A percentile compares a stretch with the other conserved stretches of the same genome.
Evolutionary conservation across 1,284 basidiomycete species (phyloP).

Genomic region (Rhodotorula sp.): DNA sequence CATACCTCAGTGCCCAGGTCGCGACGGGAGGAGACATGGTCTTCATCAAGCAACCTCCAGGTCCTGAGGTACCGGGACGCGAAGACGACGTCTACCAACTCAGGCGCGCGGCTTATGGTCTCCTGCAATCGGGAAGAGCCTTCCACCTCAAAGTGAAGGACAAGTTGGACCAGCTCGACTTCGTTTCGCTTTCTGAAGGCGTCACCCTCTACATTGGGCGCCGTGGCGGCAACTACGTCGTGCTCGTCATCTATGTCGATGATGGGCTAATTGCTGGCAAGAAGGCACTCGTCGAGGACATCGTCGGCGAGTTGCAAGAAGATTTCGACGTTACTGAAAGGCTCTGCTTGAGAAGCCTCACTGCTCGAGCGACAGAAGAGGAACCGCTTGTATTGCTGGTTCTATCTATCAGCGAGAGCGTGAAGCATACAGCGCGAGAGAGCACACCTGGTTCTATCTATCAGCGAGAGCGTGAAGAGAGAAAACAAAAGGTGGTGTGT

Average conservation of each 20-base stretch:
- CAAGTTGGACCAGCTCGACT: too few relatives aligned
- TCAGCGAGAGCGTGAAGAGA: too few relatives aligned
- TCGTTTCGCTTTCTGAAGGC: too few relatives aligned
- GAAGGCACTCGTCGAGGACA: neutral
- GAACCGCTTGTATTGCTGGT: too few relatives aligned
- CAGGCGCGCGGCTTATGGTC: neutral
- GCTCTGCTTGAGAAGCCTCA: too few relatives aligned
- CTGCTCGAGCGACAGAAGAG: too few relatives aligned
- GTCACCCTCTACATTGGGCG: neutral
- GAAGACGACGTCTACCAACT: neutral
- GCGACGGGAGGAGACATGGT: neutral
- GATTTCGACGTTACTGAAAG: neutral
- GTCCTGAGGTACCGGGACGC: neutral
- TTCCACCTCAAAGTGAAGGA: neutral
- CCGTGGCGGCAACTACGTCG: neutral
- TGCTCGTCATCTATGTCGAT: slow-evolving; percentile 1
- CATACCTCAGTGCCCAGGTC: too few relatives aligned
- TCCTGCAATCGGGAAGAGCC: neutral
- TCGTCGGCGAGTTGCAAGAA: neutral
- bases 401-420: too few relatives aligned
- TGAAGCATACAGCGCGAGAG: too few relatives aligned
- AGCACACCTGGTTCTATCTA: too few relatives aligned
- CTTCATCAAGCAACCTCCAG: neutral
- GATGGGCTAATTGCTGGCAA: neutral
- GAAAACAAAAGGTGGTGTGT: too few relatives aligned